Evolutionary conservation across 441 rosid genomes (phyloP).

Genomic region (Croton setiger): DNA sequence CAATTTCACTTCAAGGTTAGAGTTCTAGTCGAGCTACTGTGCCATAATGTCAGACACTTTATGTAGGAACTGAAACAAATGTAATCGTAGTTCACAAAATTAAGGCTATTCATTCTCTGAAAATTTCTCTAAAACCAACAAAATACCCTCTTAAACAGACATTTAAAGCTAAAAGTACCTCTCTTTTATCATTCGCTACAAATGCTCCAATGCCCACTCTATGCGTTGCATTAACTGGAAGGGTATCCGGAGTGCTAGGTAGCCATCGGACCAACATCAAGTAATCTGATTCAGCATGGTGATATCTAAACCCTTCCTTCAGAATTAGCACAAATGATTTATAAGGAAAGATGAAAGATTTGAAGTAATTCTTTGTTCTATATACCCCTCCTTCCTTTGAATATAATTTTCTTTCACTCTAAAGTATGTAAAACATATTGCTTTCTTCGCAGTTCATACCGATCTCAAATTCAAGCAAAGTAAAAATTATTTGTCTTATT

Average conservation of each 20-base stretch:
- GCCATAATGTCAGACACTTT: neutral
- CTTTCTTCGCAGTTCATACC: too few species aligned
- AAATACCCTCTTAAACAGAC: too few species aligned
- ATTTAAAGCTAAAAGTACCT: conserved; percentile 29
- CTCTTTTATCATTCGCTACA: conserved; percentile 41
- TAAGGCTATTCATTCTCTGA: too few species aligned
- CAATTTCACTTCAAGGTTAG: neutral
- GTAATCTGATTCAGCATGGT: conserved; percentile 76
- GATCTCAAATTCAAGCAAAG: too few species aligned
- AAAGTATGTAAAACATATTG: too few species aligned
- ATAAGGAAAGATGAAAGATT: neutral
- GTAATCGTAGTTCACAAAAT: neutral
- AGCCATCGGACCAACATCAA: conserved; percentile 84
- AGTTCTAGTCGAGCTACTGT: neutral
- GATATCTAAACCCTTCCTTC: conserved; percentile 82
- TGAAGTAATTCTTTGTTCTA: neutral
- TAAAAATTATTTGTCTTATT: too few species aligned
- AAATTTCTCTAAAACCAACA: too few species aligned
- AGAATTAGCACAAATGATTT: neutral
- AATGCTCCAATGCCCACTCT: conserved; percentile 71
- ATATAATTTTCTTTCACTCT: neutral
- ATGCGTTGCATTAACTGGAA: conserved; percentile 77
- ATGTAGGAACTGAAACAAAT: too few species aligned
- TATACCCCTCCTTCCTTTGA: neutral
- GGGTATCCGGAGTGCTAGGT: conserved; percentile 36